Conservation (phyloP, 2,329 filamentous ascomycete species). For the Nemania serpens region DNA sequence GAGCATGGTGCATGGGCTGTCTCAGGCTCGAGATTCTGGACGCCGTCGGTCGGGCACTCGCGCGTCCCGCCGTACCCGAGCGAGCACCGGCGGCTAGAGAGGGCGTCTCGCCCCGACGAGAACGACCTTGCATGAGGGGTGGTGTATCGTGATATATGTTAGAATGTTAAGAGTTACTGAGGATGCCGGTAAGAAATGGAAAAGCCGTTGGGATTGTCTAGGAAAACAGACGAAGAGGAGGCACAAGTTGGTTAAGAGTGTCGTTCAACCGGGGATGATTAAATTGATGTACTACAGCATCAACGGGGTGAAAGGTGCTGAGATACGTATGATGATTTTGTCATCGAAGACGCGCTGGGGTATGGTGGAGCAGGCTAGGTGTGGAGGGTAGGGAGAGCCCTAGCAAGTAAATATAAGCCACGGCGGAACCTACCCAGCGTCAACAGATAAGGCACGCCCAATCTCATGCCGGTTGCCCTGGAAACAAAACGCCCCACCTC, state of each 20-base stretch:
- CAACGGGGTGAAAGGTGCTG: background rate
- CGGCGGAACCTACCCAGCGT: background rate
- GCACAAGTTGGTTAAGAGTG: background rate
- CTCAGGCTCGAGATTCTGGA: slow-evolving; percentile 36
- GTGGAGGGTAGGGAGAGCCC: background rate
- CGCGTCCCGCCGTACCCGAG: slow-evolving; percentile 30
- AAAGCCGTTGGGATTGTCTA: background rate
- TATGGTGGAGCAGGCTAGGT: slow-evolving; percentile 6
- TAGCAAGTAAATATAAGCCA: slow-evolving; percentile 12
- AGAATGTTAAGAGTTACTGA: background rate
- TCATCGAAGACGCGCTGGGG: slow-evolving; percentile 23
- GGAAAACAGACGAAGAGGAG: too few species aligned
- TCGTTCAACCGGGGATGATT: background rate
- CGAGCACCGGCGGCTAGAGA: slow-evolving; percentile 34
- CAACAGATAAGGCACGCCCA: slow-evolving; percentile 27
- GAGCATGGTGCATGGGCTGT: slow-evolving; percentile 34
- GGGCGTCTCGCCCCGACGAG: slow-evolving; percentile 40
- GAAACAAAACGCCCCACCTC: slow-evolving; percentile 16
- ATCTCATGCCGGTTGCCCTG: slow-evolving; percentile 26
- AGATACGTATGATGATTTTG: background rate
- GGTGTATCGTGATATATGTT: background rate
- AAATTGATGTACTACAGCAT: background rate
- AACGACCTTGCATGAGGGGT: slow-evolving; percentile 40
- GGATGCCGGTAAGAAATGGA: slow-evolving; percentile 4
- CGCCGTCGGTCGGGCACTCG: slow-evolving; percentile 31